Evolutionary conservation across 139 green algal species (phyloP).

Genomic region (Chlamydomonas schloesseri): DNA sequence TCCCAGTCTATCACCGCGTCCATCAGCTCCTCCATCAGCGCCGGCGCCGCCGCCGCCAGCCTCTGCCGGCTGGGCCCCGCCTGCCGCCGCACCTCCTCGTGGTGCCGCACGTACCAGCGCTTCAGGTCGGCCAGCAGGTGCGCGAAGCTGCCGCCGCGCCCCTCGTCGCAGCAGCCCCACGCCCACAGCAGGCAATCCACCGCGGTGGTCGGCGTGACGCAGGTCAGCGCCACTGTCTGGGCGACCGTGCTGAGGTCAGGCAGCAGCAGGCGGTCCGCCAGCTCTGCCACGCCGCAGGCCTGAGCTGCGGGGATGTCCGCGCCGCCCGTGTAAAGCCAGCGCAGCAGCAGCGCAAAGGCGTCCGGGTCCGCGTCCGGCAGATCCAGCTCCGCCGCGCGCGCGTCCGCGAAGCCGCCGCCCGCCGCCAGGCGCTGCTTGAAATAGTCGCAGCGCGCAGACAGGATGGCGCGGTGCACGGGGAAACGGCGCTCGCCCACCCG

Average conservation of each 20-base stretch:
- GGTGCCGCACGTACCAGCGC: background rate
- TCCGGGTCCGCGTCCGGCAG: background rate
- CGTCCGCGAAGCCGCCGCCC: background rate
- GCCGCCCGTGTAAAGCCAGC: background rate
- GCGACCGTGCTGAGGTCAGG: background rate
- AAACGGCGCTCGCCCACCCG: background rate
- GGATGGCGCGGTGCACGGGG: background rate
- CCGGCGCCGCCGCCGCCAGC: too few species aligned
- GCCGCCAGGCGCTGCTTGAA: background rate
- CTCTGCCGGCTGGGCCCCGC: too few species aligned
- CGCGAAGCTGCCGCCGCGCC: background rate
- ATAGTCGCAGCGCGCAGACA: background rate
- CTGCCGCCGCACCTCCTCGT: background rate
- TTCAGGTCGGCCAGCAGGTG: background rate
- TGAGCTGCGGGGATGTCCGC: background rate
- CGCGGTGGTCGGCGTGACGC: background rate
- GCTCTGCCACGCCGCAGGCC: background rate
- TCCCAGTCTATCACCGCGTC: too few species aligned
- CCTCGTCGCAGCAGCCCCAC: background rate
- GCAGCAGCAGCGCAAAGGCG: background rate
- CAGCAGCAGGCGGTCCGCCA: constrained; percentile 1
- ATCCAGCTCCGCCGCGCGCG: background rate
- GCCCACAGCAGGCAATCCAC: background rate
- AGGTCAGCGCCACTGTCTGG: background rate
- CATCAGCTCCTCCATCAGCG: too few species aligned